phyloP scores from a whole-genome alignment of 306 rosid genomes.

The Calophaca sinica region DNA sequence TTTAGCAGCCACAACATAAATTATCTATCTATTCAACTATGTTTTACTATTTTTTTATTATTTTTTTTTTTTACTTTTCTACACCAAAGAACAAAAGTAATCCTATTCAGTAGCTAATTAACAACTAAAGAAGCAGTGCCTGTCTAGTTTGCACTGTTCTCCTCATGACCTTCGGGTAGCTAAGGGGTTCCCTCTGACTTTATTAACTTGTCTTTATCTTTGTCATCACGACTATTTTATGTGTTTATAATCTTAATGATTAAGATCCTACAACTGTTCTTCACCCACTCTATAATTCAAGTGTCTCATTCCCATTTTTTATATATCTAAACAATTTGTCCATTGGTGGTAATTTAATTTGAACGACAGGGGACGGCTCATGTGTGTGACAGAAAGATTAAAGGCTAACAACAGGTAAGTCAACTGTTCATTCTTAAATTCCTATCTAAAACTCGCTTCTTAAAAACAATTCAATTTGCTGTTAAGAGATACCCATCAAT shows the following conservation, averaged over 20 bases:
- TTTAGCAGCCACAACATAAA: not conserved
- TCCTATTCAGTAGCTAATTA: no score
- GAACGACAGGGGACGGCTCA: conserved; percentile 23
- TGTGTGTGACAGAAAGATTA: conserved; percentile 34
- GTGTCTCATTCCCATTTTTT: conserved; percentile 26
- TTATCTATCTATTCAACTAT: not conserved
- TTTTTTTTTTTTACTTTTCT: no score
- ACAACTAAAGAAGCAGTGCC: no score
- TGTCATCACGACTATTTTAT: conserved; percentile 25
- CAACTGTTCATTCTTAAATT: conserved; percentile 27
- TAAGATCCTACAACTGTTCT: conserved; percentile 28
- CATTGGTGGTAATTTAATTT: conserved; percentile 24
- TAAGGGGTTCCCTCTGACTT: conserved; percentile 1
- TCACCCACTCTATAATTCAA: conserved; percentile 43
- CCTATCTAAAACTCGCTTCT: not conserved
- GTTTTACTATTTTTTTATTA: no score
- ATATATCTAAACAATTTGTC: conserved; percentile 33
- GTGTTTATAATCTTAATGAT: conserved; percentile 27
- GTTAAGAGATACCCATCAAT: conserved; percentile 33
- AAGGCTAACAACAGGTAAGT: conserved; percentile 18
- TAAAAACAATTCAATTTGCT: conserved; percentile 3
- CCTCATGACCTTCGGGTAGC: no score
- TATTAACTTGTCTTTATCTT: conserved; percentile 26
- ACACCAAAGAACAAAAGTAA: no score
- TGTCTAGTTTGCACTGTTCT: not conserved